Evolutionary conservation across 2,329 filamentous ascomycete species (phyloP).

Genomic region (Calonectria pauciramosa): DNA sequence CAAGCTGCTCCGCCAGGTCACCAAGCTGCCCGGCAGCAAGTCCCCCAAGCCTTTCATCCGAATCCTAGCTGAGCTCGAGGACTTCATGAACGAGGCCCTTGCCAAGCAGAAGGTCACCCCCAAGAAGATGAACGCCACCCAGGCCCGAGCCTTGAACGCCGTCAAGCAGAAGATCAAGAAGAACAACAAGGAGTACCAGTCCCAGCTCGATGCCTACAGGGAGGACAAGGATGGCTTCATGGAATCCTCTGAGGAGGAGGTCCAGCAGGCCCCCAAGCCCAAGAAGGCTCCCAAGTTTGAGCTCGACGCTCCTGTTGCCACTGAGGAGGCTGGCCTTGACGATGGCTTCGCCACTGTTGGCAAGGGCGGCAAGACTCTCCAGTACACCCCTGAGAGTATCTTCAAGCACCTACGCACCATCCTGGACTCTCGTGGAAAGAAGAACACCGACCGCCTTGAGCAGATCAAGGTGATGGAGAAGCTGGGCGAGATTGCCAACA

Average conservation of each 20-base stretch:
- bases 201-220: conserved; percentile 89
- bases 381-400: conserved; percentile 97
- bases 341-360: conserved; percentile 92
- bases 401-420: conserved; percentile 96
- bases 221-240: conserved; percentile 89
- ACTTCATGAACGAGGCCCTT: conserved; percentile 92
- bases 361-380: conserved; percentile 87
- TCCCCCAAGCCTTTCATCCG: conserved; percentile 94
- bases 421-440: conserved; percentile 96
- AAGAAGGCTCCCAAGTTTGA: conserved; percentile 55
- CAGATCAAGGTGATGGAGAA: conserved; percentile 99
- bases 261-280: conserved; percentile 63
- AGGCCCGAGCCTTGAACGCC: conserved; percentile 93
- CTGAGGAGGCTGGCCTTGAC: conserved; percentile 73
- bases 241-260: conserved; percentile 84
- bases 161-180: conserved; percentile 99
- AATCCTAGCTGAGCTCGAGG: conserved; percentile 92
- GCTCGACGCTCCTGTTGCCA: conserved; percentile 59
- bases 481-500: conserved; percentile 87
- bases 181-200: conserved; percentile 95
- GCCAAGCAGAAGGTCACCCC: conserved; percentile 95
- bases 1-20: conserved; percentile 89
- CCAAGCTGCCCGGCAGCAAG: conserved; percentile 83
- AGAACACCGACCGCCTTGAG: conserved; percentile 95
- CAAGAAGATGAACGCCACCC: conserved; percentile 98